Evolutionary conservation across 805 yeast species (phyloP).

Genomic region (Suhomyces sp.): DNA sequence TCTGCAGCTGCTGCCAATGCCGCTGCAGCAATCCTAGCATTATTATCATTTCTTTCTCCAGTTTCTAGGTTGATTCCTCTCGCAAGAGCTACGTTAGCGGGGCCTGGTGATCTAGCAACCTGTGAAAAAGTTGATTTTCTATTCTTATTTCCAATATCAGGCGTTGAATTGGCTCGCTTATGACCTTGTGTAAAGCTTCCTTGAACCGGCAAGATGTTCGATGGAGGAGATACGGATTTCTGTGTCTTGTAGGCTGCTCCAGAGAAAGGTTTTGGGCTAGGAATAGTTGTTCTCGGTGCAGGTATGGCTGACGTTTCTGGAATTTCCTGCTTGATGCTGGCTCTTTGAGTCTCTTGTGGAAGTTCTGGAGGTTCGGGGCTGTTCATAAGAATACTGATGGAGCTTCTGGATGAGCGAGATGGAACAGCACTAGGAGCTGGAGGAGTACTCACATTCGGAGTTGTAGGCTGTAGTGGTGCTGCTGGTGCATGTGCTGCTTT

Average conservation of each 20-base stretch:
- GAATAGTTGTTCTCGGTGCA: not conserved
- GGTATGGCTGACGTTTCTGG: not conserved
- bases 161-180: slow-evolving; percentile 24
- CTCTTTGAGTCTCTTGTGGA: not conserved
- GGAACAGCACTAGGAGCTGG: not conserved
- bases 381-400: slow-evolving; percentile 14
- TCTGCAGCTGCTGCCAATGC: slow-evolving; percentile 82
- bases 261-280: not conserved
- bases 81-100: slow-evolving; percentile 42
- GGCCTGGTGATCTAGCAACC: slow-evolving; percentile 38
- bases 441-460: not conserved
- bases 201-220: slow-evolving; percentile 12
- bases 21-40: slow-evolving; percentile 76
- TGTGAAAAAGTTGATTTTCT: not conserved
- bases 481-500: not conserved
- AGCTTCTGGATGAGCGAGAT: slow-evolving; percentile 4
- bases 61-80: slow-evolving; percentile 36
- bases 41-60: slow-evolving; percentile 34
- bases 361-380: slow-evolving; percentile 3
- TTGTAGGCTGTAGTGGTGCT: not conserved
- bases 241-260: not conserved
- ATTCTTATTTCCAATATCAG: slow-evolving; percentile 4
- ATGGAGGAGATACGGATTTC: slow-evolving; percentile 9
- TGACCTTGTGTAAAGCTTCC: slow-evolving; percentile 20
- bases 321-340: not conserved